Percentiles rank a stretch among this genome's conserved stretches.
phyloP scores from a whole-genome alignment of 306 rosid genomes.

The Myrica gale region DNA sequence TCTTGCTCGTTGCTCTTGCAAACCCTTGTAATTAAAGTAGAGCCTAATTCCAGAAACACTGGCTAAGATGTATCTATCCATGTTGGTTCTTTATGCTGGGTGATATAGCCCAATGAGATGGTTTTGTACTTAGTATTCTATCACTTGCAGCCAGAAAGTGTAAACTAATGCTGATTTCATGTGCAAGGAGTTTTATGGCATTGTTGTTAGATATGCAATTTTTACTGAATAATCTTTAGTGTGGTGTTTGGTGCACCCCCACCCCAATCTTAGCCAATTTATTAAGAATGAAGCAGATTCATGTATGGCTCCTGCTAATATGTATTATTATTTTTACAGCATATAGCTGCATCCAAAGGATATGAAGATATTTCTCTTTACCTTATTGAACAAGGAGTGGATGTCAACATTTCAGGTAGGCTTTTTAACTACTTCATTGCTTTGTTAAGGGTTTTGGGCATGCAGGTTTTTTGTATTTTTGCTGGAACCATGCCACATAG shows the following conservation, averaged over 20 bases:
- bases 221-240: background rate
- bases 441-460: too few species aligned
- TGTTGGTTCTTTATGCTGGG: background rate
- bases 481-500: too few species aligned
- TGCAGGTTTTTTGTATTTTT: too few species aligned
- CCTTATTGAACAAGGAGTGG: conserved; percentile 50
- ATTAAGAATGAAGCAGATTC: background rate
- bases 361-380: conserved; percentile 43
- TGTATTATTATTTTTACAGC: conserved; percentile 31
- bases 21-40: too few species aligned
- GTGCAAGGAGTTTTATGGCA: background rate
- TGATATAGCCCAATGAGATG: background rate
- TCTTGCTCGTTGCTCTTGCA: too few species aligned
- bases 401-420: conserved; percentile 43
- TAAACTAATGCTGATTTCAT: background rate
- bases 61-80: too few species aligned
- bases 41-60: too few species aligned
- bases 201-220: background rate
- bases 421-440: conserved; percentile 4
- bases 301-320: conserved; percentile 11
- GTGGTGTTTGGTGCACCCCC: background rate
- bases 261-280: background rate
- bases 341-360: conserved; percentile 58
- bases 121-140: background rate
- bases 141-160: background rate